Base-by-base conservation (phyloP, 108 stramenopile species). In the Cyclotella sp. region DNA sequence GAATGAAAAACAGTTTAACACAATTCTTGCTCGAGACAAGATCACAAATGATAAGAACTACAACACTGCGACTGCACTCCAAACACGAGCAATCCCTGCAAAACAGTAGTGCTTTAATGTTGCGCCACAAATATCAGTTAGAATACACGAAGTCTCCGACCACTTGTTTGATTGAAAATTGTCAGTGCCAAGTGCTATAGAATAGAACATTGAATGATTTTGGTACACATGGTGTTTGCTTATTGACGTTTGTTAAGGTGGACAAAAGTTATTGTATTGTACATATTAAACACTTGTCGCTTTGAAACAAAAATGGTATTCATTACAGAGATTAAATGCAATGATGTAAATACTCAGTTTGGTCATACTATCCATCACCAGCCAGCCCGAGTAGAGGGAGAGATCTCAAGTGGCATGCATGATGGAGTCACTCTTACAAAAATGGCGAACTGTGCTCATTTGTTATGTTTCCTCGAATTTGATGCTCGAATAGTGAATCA, bases 1-100 rank as follows among this genome's bases (percentile, higher is more conserved):
- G 26, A 88, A 88, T 54, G 77, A 79, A 14, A 83, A 86, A 28
- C 67, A 82, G 30, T 95, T 92, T 59, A 79, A 91, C 39, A 90
- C 73, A 43, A 19, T 93, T n/a, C 79, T 95, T 24, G 94, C 91
- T 69, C 79, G 79, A 19, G 68, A 80, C 42, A 40, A 55, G 11
- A 14, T 26, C 16, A 19, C 22, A 57, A 68, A 58, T 16, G 44
- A 54, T 12, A 46, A 44, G 22, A 72, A 13, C 59, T 34, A 47
- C 49, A 39, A 63, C 9, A 63, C 61, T 24, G 61, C 40, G 16
- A 24, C 18, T 41, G 10, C 30, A 15, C 16, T 42, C 39, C 3
- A 34, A 41, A 9, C 4, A 13, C 40, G 7, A 14, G 16, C 26
- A 26, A 58, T 27, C 16, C 22, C 0, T 21, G 55, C 12, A 14